These are phyloP conservation scores for Calonectria ilicicola DNA, from an alignment of 2,329 filamentous ascomycete genomes.

Conservation along the genomic window DNA sequence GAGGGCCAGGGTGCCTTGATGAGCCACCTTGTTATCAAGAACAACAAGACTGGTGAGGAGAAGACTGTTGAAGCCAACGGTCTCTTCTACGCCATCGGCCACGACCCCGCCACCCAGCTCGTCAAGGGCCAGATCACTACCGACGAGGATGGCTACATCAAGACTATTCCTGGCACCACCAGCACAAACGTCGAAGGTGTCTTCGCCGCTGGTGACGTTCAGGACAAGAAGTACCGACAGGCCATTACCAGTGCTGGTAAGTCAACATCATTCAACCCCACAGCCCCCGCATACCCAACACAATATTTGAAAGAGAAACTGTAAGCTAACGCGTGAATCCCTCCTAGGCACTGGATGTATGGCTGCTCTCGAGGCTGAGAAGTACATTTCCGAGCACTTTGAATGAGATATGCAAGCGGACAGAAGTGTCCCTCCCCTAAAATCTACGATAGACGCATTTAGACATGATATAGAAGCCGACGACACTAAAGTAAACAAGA, in stretches of 20 bases:
- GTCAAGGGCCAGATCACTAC: slow-evolving; percentile 92
- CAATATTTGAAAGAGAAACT: background rate
- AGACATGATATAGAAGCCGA: slow-evolving; percentile 29
- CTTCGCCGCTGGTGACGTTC: slow-evolving; percentile 96
- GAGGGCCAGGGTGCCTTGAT: slow-evolving; percentile 85
- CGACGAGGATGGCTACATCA: slow-evolving; percentile 90
- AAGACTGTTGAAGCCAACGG: slow-evolving; percentile 92
- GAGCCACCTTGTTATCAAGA: slow-evolving; percentile 86
- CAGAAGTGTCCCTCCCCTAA: slow-evolving; percentile 25
- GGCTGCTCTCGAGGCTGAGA: slow-evolving; percentile 95
- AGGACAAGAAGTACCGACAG: slow-evolving; percentile 98
- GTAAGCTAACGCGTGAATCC: slow-evolving; percentile 2
- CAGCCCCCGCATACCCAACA: background rate
- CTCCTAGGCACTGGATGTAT: slow-evolving; percentile 86
- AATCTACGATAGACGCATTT: slow-evolving; percentile 38
- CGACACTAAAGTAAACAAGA: slow-evolving; percentile 18
- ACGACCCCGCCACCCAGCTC: slow-evolving; percentile 91
- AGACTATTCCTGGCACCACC: slow-evolving; percentile 89
- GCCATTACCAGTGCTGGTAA: slow-evolving; percentile 96
- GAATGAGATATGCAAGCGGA: slow-evolving; percentile 58
- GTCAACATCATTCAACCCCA: slow-evolving; percentile 47
- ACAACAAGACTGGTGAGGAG: slow-evolving; percentile 79
- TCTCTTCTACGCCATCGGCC: slow-evolving; percentile 96
- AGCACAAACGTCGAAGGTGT: slow-evolving; percentile 91
- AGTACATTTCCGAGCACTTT: slow-evolving; percentile 80